Evolutionary conservation across 768 basidiomycete genomes (phyloP).

Genomic region (Neoboletus magnificus): DNA sequence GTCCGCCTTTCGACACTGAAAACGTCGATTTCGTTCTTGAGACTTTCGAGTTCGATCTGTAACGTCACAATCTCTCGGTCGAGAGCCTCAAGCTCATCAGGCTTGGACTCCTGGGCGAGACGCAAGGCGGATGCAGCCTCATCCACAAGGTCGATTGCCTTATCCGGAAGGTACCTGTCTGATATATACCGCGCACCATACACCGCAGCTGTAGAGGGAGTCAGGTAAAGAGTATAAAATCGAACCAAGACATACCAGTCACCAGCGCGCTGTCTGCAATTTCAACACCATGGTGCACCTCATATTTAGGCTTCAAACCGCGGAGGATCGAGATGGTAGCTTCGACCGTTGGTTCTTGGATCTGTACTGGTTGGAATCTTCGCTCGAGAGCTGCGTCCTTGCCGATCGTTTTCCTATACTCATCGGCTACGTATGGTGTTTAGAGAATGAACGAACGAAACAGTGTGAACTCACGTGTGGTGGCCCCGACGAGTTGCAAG

Average conservation of each 20-base stretch:
- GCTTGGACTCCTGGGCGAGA: constrained; percentile 86
- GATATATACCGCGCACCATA: constrained; percentile 84
- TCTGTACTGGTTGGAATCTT: constrained; percentile 85
- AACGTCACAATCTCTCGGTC: constrained; percentile 83
- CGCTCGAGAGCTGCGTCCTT: constrained; percentile 91
- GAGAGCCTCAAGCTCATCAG: constrained; percentile 77
- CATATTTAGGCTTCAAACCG: constrained; percentile 79
- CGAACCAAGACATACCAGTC: constrained; percentile 49
- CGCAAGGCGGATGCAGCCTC: constrained; percentile 87
- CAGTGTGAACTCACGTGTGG: constrained; percentile 59
- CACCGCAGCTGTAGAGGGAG: constrained; percentile 57
- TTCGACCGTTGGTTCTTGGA: constrained; percentile 86
- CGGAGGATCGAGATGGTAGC: constrained; percentile 84
- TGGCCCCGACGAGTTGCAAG: constrained; percentile 85
- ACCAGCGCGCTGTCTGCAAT: constrained; percentile 87
- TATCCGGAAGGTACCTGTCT: constrained; percentile 86
- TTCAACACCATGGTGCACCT: constrained; percentile 92
- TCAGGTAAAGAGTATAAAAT: not conserved
- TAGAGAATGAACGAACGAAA: not conserved
- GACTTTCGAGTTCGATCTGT: constrained; percentile 85
- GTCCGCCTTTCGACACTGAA: constrained; percentile 73
- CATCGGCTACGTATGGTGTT: constrained; percentile 48
- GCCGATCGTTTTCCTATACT: constrained; percentile 87
- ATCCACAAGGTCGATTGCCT: constrained; percentile 89
- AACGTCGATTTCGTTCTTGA: constrained; percentile 84